Evolutionary conservation across 352 stramenopile genomes (phyloP), one percentile per base, ranked within the genome.

Genomic region (Thraustochytrium sp.): DNA sequence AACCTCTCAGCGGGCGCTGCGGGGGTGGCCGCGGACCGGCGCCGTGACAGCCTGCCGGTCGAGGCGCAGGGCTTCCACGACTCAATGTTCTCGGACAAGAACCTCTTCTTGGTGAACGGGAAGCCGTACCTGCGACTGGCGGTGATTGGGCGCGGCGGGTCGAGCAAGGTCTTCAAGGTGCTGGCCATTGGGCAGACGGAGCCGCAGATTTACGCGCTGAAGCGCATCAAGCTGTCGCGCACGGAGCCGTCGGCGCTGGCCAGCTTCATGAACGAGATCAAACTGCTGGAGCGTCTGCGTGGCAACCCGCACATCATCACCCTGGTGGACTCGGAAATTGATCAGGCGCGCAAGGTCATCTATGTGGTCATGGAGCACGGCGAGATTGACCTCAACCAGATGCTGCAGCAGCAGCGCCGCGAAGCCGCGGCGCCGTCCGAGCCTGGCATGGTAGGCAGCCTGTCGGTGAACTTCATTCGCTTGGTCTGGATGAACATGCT

Each of bases 401-500:
- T 97, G 37, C 86, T 99, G 73, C 85, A 90, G 21, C 87, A 95
- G 84, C 77, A 85, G 55, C 31, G 73, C 8, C 16, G n/a, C 3
- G 48, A 51, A 31, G 75, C 53, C 16, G 23, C 31, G 16, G 34
- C 53, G 9, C 13, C n/a, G n/a, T n/a, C 21, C 42, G 59, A 72
- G 40, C 59, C 59, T 11, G 75, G 51, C 16, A 78, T 55, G 53
- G 55, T 51, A 16, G 77, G 77, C 21, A 78, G 26, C 16, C 85
- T 98, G 55, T 95, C 98, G 85, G 95, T 97, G 85, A 98, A 99
- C 86, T 98, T 98, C 77, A 88, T 99, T 49, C 90, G 96, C n/a
- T 90, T 99, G 1, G 96, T 96, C 48, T 99, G 96, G 96, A 96
- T 97, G 85, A 96, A 99, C 89, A 99, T 99, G 96, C 91, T 99